Evolutionary conservation across 2,329 filamentous ascomycete species (phyloP), one percentile per base, ranked within the genome.

Genomic region (Pestalotiopsis fici): DNA sequence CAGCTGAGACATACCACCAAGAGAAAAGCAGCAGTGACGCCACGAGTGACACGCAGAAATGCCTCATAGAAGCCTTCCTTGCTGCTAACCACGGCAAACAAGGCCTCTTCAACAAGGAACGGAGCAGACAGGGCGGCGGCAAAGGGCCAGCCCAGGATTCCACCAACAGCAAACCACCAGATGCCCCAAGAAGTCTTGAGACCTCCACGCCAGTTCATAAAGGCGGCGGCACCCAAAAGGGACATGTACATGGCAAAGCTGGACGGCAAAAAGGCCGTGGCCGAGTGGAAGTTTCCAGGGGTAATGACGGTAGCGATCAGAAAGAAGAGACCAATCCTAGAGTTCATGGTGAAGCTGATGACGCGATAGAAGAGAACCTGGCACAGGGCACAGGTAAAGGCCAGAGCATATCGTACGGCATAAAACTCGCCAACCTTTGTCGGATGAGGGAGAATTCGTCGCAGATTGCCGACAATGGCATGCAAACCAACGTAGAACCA

Each of bases 231-330:
- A 12, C 95, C 96, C 7, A 98, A 83, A 86, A 96, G 96, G 15
- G 89, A 90, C 68, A 90, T 93, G 78, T 97, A 98, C 96, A 99
- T 99, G 75, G 96, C 92, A 76, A 99, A 99, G 78, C 92, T 97
- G 9, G 95, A 97, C 0, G 96, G 96, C 4, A 99, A 84, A 76
- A 93, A 98, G 5, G 95, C 90, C 1, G 92, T 87, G 67, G 93
- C 94, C 4, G 96, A 92, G 79, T 98, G 94, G 77, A 97, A 98
- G 86, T 97, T 97, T 56, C 96, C 96, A 0, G 96, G 93, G 69
- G 92, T 97, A 67, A 91, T 90, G 62, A 93, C 82, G 68, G 92
- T 90, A 56, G 92, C 89, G 69, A 95, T 83, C 68, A 97, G 81
- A 79, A 97, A 98, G 75, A 97, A 89, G 4, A 97, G 82, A 12